Evolutionary conservation across 768 basidiomycete species (phyloP).

Genomic region (Imleria badia): DNA sequence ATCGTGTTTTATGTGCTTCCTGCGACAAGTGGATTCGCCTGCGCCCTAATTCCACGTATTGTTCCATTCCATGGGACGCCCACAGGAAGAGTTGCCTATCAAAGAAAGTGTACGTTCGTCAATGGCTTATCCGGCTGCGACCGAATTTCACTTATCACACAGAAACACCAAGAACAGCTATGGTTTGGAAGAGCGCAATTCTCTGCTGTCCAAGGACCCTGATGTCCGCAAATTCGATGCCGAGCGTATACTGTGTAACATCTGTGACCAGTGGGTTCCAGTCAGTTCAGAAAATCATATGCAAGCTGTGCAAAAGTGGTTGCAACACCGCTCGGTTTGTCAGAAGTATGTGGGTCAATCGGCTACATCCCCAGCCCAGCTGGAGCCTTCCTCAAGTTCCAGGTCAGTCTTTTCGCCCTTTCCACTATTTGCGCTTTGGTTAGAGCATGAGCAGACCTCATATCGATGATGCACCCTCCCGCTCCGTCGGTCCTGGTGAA

Average conservation of each 20-base stretch:
- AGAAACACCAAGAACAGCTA: constrained; percentile 50
- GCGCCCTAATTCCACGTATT: constrained; percentile 84
- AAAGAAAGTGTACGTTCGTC: constrained; percentile 61
- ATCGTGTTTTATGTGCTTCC: constrained; percentile 73
- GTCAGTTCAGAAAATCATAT: constrained; percentile 60
- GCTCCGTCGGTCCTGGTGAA: constrained; percentile 29
- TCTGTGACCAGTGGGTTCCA: constrained; percentile 68
- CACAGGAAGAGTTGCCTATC: constrained; percentile 81
- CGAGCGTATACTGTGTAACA: constrained; percentile 66
- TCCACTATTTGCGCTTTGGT: background rate
- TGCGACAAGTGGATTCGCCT: constrained; percentile 87
- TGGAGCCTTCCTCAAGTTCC: constrained; percentile 25
- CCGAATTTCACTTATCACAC: constrained; percentile 7
- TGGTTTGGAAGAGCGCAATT: constrained; percentile 60
- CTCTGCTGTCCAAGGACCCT: constrained; percentile 60
- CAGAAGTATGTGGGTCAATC: constrained; percentile 33
- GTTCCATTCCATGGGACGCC: constrained; percentile 87
- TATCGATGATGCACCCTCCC: constrained; percentile 29
- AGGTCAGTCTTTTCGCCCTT: constrained; percentile 18
- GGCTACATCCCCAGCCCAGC: constrained; percentile 7
- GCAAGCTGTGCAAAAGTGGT: constrained; percentile 64
- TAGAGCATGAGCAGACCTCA: constrained; percentile 7
- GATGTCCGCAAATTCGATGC: constrained; percentile 75
- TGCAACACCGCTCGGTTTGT: constrained; percentile 59
- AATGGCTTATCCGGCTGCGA: constrained; percentile 2